Base-by-base conservation (phyloP, 2,329 filamentous ascomycete species). In the Colletotrichum chrysophilum region DNA sequence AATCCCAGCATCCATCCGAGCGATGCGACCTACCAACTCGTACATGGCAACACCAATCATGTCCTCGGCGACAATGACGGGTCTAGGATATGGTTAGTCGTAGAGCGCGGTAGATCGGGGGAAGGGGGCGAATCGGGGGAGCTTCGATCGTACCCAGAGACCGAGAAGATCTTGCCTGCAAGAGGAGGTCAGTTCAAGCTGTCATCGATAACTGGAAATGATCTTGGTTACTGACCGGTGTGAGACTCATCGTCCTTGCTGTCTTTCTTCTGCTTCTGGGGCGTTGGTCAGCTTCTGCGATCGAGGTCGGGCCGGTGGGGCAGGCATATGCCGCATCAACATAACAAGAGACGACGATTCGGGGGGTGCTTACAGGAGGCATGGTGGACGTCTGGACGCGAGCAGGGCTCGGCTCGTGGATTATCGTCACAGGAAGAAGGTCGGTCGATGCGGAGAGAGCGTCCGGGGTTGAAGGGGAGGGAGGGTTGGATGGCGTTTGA, bases 31-130 rank as follows among this genome's bases (percentile, higher is more conserved):
- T 90, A 96, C 96, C 89, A 99, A 91, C 89, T 99, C 97, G 92
- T 98, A 98, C 97, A 99, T 99, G 86, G 97, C 96, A 91, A 97
- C 97, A 86, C 97, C 97, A 84, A 96, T 95, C 96, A 99, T 98
- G 87, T 98, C 93, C 89, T 98, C 96, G 84, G 96, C 97, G 81
- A 99, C 92, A 82, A 99, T 94, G 89, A 99, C 97, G 83, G 97
- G 97, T 80, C 95, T 93, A 79, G 58, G 60, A 64, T 38, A 43
- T 21, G 64, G 52, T 77, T 66, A 77, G 77, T 77, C 76, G 76
- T 78, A 69, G 70, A 28, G 66, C 52, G 68, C 55, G 32, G 34
- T 28, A 60, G 48, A 58, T 78, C 24, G 66, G 26, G 43, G 43
- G 24, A 62, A 55, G 71, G 66, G 60, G 36, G 65, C 66, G 48